These are phyloP conservation scores for Eustoma russellianum DNA, from an alignment of 257 asterid species.

Conservation along the genomic window DNA sequence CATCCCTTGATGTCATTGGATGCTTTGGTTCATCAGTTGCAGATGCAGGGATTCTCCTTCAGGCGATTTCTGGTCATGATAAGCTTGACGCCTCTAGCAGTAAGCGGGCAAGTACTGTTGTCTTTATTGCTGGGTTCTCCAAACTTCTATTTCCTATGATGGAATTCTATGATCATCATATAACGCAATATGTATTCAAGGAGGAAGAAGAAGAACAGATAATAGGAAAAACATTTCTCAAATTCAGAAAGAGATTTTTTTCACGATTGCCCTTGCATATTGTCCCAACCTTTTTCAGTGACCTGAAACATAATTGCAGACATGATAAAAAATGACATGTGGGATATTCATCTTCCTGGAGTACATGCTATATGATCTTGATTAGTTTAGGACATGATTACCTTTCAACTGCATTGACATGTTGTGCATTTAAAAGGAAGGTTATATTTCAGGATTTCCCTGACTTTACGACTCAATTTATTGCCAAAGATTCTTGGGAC, in stretches of 20 bases:
- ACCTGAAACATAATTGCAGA: too few species aligned
- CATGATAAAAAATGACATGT: too few species aligned
- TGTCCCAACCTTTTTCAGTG: too few species aligned
- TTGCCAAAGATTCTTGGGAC: constrained; percentile 38
- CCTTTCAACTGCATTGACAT: too few species aligned
- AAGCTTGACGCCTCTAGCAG: constrained; percentile 90
- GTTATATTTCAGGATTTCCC: constrained; percentile 67
- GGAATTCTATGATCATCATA: too few species aligned
- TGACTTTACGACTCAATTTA: constrained; percentile 53
- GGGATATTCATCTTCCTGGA: too few species aligned
- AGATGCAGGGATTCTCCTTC: constrained; percentile 83
- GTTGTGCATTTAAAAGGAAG: constrained; percentile 12
- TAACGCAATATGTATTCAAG: too few species aligned
- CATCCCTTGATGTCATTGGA: constrained; percentile 93
- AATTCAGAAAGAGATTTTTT: too few species aligned
- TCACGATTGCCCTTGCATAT: too few species aligned
- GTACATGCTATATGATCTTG: too few species aligned
- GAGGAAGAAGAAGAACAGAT: neutral
- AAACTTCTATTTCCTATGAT: too few species aligned
- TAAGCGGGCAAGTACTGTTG: constrained; percentile 34
- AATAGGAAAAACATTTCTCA: neutral
- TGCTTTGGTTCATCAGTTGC: constrained; percentile 99
- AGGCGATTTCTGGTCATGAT: constrained; percentile 71
- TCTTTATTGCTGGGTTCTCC: neutral
- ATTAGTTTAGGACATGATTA: too few species aligned